These are phyloP conservation scores for Cryptococcus deneoformans DNA, from an alignment of 1,284 basidiomycete species.

Conservation along the genomic window DNA sequence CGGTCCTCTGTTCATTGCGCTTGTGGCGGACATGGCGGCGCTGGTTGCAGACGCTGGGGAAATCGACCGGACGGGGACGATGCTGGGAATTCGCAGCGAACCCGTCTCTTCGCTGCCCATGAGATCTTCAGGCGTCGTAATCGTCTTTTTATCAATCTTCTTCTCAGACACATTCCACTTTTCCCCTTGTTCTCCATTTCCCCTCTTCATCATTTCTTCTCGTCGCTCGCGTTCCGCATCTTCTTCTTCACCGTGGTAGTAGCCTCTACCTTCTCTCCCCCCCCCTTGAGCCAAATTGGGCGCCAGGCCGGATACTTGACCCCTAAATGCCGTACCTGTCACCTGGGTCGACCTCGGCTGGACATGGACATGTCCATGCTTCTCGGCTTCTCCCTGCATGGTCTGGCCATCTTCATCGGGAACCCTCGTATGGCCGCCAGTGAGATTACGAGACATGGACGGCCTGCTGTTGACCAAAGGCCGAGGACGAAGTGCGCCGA, in stretches of 20 bases:
- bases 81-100: slow-evolving; percentile 6
- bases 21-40: not conserved
- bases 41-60: slow-evolving; percentile 7
- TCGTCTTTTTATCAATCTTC: not conserved
- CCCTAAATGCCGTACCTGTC: slow-evolving; percentile 47
- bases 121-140: slow-evolving; percentile 13
- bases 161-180: not conserved
- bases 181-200: not conserved
- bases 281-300: slow-evolving; percentile 2
- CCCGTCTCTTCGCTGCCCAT: slow-evolving; percentile 19
- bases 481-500: not conserved
- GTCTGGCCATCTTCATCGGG: not conserved
- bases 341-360: slow-evolving; percentile 48
- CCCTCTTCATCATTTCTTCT: not conserved
- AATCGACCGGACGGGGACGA: slow-evolving; percentile 12
- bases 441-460: slow-evolving; percentile 39
- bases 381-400: not conserved
- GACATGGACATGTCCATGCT: slow-evolving; percentile 2
- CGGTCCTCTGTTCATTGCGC: slow-evolving; percentile 10
- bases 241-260: slow-evolving; percentile 9
- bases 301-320: slow-evolving; percentile 7
- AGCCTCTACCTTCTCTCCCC: slow-evolving; percentile 8
- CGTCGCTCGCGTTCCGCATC: not conserved
- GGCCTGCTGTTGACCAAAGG: slow-evolving; percentile 5
- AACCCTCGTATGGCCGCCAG: slow-evolving; percentile 29